Conservation (phyloP, 108 stramenopile species). For the Stephanodiscus triporus region DNA sequence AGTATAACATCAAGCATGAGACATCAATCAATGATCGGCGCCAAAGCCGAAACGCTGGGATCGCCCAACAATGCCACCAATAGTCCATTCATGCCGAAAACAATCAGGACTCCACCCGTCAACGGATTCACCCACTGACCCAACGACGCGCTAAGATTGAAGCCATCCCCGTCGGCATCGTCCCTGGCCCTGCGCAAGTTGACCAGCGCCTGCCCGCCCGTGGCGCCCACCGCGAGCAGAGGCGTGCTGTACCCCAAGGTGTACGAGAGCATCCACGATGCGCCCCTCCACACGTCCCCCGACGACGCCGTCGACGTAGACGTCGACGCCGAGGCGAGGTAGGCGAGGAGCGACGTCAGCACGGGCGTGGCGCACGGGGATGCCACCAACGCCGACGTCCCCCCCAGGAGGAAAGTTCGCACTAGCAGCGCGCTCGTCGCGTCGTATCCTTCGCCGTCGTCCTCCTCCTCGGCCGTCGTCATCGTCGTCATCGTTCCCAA, state of each 20-base stretch:
- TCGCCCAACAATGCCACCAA: conserved; percentile 77
- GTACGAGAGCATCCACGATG: conserved; percentile 65
- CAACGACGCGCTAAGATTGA: conserved; percentile 42
- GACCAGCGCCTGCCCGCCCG: conserved; percentile 76
- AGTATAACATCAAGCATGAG: too few relatives aligned
- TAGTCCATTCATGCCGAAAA: conserved; percentile 80
- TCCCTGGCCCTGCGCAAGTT: conserved; percentile 54
- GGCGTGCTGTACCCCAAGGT: conserved; percentile 85
- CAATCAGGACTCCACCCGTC: conserved; percentile 76
- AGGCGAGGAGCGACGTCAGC: conserved; percentile 78
- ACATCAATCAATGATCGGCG: conserved; percentile 58
- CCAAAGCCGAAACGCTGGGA: conserved; percentile 76
- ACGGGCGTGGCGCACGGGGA: conserved; percentile 87
- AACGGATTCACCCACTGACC: conserved; percentile 73
- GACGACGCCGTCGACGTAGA: conserved; percentile 64
- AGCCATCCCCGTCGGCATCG: conserved; percentile 31
- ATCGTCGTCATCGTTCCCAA: conserved; percentile 15
- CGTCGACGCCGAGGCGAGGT: conserved; percentile 76
- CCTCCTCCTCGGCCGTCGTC: conserved; percentile 6
- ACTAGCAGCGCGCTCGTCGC: conserved; percentile 47
- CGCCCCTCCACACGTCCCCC: conserved; percentile 74
- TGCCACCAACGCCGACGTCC: conserved; percentile 78
- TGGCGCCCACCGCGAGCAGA: conserved; percentile 68
- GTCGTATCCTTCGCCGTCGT: not conserved
- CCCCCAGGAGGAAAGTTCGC: conserved; percentile 83